A percentile compares a stretch with the other conserved stretches of the same genome.
Conservation (phyloP, 768 basidiomycete species). For the Suillus bovinus region DNA sequence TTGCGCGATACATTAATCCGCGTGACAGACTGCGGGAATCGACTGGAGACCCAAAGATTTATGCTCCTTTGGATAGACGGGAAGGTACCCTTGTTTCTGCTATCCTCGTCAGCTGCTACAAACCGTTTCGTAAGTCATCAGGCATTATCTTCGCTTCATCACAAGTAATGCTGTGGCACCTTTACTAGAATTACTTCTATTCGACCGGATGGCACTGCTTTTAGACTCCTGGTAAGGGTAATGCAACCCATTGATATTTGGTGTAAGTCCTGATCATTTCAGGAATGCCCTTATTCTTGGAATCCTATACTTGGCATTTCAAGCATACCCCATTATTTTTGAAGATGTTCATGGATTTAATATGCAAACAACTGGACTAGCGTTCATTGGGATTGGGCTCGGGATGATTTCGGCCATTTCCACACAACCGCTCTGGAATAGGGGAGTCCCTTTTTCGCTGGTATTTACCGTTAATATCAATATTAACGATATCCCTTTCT, state of each 20-base stretch:
- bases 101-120: conserved; percentile 60
- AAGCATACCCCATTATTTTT: conserved; percentile 60
- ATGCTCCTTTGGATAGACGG: conserved; percentile 58
- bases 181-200: conserved; percentile 53
- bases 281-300: conserved; percentile 44
- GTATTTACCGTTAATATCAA: not conserved
- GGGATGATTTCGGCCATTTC: conserved; percentile 43
- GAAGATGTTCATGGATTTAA: conserved; percentile 49
- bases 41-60: conserved; percentile 54
- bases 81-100: conserved; percentile 45
- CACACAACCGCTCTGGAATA: conserved; percentile 49
- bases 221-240: conserved; percentile 63
- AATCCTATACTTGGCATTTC: conserved; percentile 50
- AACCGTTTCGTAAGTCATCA: conserved; percentile 64
- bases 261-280: conserved; percentile 1
- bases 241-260: conserved; percentile 3
- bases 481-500: not conserved
- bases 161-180: conserved; percentile 1
- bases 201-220: conserved; percentile 75
- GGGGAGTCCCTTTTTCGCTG: conserved; percentile 16
- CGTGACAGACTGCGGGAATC: conserved; percentile 48
- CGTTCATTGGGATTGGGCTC: conserved; percentile 52
- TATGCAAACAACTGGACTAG: conserved; percentile 48
- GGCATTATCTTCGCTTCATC: not conserved
- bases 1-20: not conserved